Base-by-base conservation (phyloP, 2,329 filamentous ascomycete species). In the Ophiognomonia clavigignenti-juglandacearum region DNA sequence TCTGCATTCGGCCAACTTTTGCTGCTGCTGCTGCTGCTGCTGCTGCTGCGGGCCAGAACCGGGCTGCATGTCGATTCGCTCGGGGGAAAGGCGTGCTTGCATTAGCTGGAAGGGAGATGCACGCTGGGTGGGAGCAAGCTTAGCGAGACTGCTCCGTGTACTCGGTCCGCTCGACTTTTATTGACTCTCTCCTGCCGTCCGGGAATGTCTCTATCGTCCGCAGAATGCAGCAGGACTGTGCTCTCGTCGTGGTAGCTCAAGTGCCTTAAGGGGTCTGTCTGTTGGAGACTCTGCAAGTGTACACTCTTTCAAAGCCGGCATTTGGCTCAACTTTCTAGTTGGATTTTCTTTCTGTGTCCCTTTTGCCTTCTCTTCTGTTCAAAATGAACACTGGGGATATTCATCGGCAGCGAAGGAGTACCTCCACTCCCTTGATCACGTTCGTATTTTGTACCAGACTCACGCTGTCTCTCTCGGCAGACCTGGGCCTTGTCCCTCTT, bases 101-200 rank as follows among this genome's bases (percentile, higher is more conserved):
- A 48, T 45, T 45, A 43, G 41, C 27, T 38, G 32, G n/a, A n/a
- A n/a, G n/a, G n/a, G n/a, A n/a, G 39, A 40, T 48, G 49, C 45
- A 48, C 29, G 45, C 39, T 45, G 4, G 34, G 34, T 22, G 20
- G 36, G 35, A 16, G 16, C 6, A 38, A 34, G 31, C 24, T 23
- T 26, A 31, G 29, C 14, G 32, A 14, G 24, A 35, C 26, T 24
- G 29, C 24, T n/a, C n/a, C n/a, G n/a, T n/a, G n/a, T n/a, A n/a
- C n/a, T n/a, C n/a, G n/a, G n/a, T n/a, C n/a, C n/a, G n/a, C n/a
- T n/a, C 42, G 29, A n/a, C 35, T 22, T 20, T 37, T 26, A 23
- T 23, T 38, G 6, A 7, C 31, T 34, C 36, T 26, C 26, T 9
- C 11, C 14, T 24, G 11, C 37, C n/a, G n/a, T n/a, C n/a, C n/a